Conservation (phyloP, 2,329 filamentous ascomycete genomes). For the Pyrenophora graminea region DNA sequence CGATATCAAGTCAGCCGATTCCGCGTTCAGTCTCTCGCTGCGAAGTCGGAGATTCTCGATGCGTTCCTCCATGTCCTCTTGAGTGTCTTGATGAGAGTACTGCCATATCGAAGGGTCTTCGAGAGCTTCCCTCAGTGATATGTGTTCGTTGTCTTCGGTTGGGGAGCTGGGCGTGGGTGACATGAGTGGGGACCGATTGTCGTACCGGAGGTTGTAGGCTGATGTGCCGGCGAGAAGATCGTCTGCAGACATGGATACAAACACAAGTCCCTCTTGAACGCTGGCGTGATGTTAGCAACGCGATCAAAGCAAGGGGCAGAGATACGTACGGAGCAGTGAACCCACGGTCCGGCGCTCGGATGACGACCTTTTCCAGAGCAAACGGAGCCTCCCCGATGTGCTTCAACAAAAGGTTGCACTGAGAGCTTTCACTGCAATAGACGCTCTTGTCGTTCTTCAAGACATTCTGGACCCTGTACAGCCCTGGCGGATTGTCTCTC, state of each 20-base stretch:
- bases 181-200: constrained; percentile 24
- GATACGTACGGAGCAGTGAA: constrained; percentile 82
- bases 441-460: constrained; percentile 80
- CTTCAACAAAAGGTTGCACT: constrained; percentile 82
- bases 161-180: constrained; percentile 36
- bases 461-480: constrained; percentile 68
- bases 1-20: constrained; percentile 15
- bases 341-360: constrained; percentile 79
- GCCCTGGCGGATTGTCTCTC: constrained; percentile 59
- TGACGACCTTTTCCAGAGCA: constrained; percentile 80
- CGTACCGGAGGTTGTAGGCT: constrained; percentile 72
- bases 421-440: constrained; percentile 86
- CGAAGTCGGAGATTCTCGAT: constrained; percentile 34
- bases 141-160: constrained; percentile 30
- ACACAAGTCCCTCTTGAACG: constrained; percentile 89
- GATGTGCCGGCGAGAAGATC: constrained; percentile 74
- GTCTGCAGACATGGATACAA: constrained; percentile 82
- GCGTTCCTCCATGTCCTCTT: constrained; percentile 33
- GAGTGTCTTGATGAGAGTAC: constrained; percentile 29
- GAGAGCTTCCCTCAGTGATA: constrained; percentile 43
- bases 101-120: constrained; percentile 42
- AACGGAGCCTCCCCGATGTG: constrained; percentile 83
- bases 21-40: constrained; percentile 14
- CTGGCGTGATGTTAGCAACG: constrained; percentile 54
- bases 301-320: constrained; percentile 8